Base-by-base conservation (phyloP, 345 rosid genomes). In the Aquilaria malaccensis region DNA sequence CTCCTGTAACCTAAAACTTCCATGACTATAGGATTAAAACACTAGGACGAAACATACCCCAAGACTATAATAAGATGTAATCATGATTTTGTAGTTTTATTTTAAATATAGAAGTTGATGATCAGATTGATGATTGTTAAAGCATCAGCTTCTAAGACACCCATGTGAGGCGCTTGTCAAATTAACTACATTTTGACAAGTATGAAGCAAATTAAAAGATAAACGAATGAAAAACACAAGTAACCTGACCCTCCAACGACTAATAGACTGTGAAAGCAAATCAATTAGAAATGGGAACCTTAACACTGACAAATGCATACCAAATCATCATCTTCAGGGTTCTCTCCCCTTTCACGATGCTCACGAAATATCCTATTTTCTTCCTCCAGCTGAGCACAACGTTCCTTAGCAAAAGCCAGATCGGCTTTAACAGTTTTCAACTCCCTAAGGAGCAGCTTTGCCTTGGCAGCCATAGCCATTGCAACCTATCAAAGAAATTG, bases 391-490 rank as follows among this genome's bases (percentile, higher is more conserved):
- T 93, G 98, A 30, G 94, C 83, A 66, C 96, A 87, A 65, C 97
- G 83, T 65, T 82, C 89, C 75, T 83, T 93, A 37, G 97, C 94
- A 67, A 93, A 93, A 30, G 96, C 95, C 52, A 90, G 71, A 73
- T 90, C 99, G 48, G 99, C 96, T 79, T 88, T 93, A 30, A 93
- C 83, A 33, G 95, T 93, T 77, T 93, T 93, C 66, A 84, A 70
- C 80, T 93, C 99, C 52, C 99, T 84, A 61, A 90, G 95, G 59
- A 93, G 94, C 54, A 93, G 88, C 76, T 93, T 93, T 73, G 99
- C 94, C 77, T 93, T 93, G 13, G 98, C 96, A 72, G 98, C 98
- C 85, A 88, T 93, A 66, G 99, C 97, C 96, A 90, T 89, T 56
- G 97, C 99, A 77, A 93, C 96, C 98, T 93, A 85, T 72, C 47